Percentiles rank a stretch among this genome's conserved stretches.
phyloP scores from a whole-genome alignment of 139 green algal species.

The Yamagishiella unicocca region DNA sequence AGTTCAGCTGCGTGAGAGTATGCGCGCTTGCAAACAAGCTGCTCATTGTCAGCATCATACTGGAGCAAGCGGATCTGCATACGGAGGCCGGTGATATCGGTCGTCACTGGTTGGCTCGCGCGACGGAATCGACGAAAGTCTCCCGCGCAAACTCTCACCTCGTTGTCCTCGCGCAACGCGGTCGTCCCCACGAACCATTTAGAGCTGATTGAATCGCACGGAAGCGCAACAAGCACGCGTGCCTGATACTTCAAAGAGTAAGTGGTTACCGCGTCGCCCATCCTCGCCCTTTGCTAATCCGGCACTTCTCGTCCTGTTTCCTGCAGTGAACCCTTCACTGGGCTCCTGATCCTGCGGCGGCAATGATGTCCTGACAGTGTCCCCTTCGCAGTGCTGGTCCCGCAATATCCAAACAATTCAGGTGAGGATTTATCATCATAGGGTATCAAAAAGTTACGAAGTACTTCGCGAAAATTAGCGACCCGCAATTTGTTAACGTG shows the following conservation, averaged over 20 bases:
- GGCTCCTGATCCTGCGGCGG: no score
- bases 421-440: no score
- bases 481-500: no score
- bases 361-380: no score
- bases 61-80: slow-evolving; percentile 77
- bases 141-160: slow-evolving; percentile 65
- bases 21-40: slow-evolving; percentile 48
- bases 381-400: no score
- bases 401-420: no score
- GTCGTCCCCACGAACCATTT: slow-evolving; percentile 81
- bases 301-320: no score
- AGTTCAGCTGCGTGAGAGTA: slow-evolving; percentile 75
- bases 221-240: slow-evolving; percentile 59
- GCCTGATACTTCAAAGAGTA: slow-evolving; percentile 57
- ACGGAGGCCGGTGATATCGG: neutral
- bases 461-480: no score
- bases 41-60: slow-evolving; percentile 74
- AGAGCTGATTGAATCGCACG: slow-evolving; percentile 47
- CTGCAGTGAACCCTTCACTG: no score
- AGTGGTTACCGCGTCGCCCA: slow-evolving; percentile 5
- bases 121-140: neutral
- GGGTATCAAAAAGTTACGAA: no score
- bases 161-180: slow-evolving; percentile 81
- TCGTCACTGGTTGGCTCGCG: neutral
- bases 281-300: no score